Percentiles rank a stretch among this genome's conserved stretches.
Evolutionary conservation across 2,329 filamentous ascomycete species (phyloP).

Genomic region (Colletotrichum somersetense): DNA sequence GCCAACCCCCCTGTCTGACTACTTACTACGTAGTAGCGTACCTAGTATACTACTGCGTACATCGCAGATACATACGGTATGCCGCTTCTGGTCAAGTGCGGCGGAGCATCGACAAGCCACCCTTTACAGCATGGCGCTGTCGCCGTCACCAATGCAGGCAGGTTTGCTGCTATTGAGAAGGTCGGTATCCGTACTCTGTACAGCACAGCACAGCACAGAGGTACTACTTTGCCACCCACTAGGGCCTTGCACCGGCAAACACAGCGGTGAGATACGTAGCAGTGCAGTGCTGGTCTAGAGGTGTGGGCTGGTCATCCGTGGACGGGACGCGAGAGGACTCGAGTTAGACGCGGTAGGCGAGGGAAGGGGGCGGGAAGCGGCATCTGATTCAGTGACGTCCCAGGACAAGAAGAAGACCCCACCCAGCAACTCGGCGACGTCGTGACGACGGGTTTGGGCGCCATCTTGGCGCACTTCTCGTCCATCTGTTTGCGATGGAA

Average conservation of each 20-base stretch:
- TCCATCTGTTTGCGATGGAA: conserved; percentile 21
- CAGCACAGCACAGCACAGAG: background rate
- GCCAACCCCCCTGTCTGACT: conserved; percentile 9
- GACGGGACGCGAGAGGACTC: no score
- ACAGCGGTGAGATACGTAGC: background rate
- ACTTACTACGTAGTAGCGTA: background rate
- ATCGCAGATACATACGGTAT: conserved; percentile 1
- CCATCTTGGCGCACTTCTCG: background rate
- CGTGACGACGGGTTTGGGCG: background rate
- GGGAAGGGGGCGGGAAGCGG: background rate
- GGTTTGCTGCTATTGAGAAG: background rate
- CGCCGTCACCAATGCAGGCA: conserved; percentile 8
- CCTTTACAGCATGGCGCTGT: conserved; percentile 30
- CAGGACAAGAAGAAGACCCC: background rate
- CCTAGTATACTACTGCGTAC: background rate
- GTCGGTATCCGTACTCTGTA: background rate
- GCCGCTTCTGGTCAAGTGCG: conserved; percentile 34
- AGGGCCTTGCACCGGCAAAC: background rate
- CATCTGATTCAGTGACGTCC: background rate
- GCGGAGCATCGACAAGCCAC: conserved; percentile 32
- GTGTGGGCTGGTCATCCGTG: no score
- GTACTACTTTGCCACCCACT: no score
- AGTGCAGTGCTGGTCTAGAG: background rate
- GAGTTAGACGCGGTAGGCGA: conserved; percentile 28
- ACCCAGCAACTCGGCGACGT: background rate